Evolutionary conservation across 768 basidiomycete genomes (phyloP).

Genomic region (Lentinula raphanica): DNA sequence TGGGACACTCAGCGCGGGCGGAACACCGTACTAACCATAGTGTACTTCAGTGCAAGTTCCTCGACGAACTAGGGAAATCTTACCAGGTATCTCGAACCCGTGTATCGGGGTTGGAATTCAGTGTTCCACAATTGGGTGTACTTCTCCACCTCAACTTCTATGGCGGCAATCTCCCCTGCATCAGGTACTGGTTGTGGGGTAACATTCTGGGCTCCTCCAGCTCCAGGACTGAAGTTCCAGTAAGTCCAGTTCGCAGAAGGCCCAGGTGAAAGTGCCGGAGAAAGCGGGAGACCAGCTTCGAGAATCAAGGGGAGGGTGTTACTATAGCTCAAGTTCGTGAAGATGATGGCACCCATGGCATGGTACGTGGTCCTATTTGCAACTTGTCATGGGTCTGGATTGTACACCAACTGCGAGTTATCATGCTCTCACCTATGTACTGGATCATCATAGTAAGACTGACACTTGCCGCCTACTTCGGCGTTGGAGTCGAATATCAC

Average conservation of each 20-base stretch:
- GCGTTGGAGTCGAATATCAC: constrained; percentile 1
- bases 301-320: constrained; percentile 4
- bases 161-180: not conserved
- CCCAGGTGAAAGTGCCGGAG: not conserved
- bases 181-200: not conserved
- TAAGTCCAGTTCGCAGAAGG: constrained; percentile 4
- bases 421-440: not conserved
- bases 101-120: not conserved
- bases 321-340: constrained; percentile 4
- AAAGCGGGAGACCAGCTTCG: not conserved
- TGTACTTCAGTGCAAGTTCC: not conserved
- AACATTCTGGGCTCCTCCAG: not conserved
- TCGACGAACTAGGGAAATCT: not conserved
- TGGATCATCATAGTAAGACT: constrained; percentile 6
- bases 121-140: not conserved
- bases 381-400: too few relatives aligned
- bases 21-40: constrained; percentile 1
- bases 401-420: not conserved
- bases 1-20: not conserved
- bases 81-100: not conserved
- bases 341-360: constrained; percentile 6
- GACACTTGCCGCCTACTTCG: constrained; percentile 7
- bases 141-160: not conserved
- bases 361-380: not conserved
- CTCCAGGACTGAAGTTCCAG: not conserved